These are phyloP conservation scores for Begonia masoniana DNA, from an alignment of 306 rosid genomes.

Conservation along the genomic window DNA sequence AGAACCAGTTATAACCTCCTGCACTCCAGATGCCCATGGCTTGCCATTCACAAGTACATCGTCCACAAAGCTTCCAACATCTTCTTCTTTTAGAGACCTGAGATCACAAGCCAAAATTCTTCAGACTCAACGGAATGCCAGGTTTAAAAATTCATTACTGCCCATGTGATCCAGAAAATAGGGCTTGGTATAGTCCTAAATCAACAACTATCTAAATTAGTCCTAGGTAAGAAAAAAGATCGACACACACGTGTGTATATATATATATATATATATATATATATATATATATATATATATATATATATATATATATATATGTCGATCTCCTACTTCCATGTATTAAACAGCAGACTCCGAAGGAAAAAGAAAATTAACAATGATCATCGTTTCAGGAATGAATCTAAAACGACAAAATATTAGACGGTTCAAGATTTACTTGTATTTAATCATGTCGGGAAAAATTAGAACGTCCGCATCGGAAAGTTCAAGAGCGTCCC, in stretches of 20 bases:
- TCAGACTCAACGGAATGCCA: not conserved
- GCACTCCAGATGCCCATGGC: conserved; percentile 49
- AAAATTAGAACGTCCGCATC: conserved; percentile 75
- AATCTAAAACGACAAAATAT: not conserved
- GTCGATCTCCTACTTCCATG: too few species aligned
- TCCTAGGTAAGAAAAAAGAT: too few species aligned
- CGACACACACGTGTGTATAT: too few species aligned
- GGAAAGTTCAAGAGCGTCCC: conserved; percentile 36
- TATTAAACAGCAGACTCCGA: not conserved
- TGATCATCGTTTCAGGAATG: not conserved
- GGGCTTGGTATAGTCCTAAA: too few species aligned
- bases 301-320: too few species aligned
- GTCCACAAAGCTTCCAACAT: conserved; percentile 56
- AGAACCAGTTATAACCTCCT: conserved; percentile 44
- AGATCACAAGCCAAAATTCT: conserved; percentile 10
- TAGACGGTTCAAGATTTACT: conserved; percentile 17
- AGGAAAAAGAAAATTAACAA: not conserved
- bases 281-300: too few species aligned
- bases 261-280: too few species aligned
- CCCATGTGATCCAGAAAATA: too few species aligned
- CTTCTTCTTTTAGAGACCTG: conserved; percentile 65
- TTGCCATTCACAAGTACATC: conserved; percentile 71
- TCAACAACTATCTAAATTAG: too few species aligned
- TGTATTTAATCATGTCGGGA: conserved; percentile 78
- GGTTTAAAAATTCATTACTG: too few species aligned